Base-by-base conservation (phyloP, 805 yeast species). In the Schizosaccharomyces lindneri region DNA sequence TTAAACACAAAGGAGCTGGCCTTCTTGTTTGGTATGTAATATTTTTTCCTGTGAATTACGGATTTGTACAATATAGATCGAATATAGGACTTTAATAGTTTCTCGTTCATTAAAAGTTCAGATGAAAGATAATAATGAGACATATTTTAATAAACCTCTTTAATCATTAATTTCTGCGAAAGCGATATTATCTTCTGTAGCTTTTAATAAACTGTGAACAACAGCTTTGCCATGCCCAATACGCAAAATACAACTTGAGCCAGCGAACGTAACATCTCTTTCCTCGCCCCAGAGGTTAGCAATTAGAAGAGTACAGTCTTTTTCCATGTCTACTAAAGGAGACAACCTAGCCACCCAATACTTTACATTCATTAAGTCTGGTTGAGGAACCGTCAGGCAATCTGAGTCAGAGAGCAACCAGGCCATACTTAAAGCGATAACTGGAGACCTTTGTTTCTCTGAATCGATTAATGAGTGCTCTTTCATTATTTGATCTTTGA, bases 1-100 rank as follows among this genome's bases (percentile, higher is more conserved):
- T 43, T 57, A 5, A n/a, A 36, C 19, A 36, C 48, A 21, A 36
- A 41, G 29, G 60, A 57, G 60, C 29, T 57, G 60, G 43, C 48
- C n/a, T 57, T 39, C 46, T 57, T 57, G 46, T 57, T 57, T 57
- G 60, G 60, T 17, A 57, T 57, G 60, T 46, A n/a, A 46, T 15
- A n/a, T 19, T 24, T 6, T 9, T n/a, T 9, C 5, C 17, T 19
- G 51, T 11, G 17, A 46, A 19, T 46, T 46, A 46, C 13, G 32
- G 32, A 6, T 11, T 36, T 36, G 41, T 36, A 36, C 41, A 36
- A 13, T 36, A 36, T 36, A 36, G 41, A 36, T 13, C 41, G 15
- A 36, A 11, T 36, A 36, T 36, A 36, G 9, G 17, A 36, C 41
- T 36, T 36, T 13, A 36, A 13, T 11, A 11, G 13, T 36, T 36